Base-by-base conservation (phyloP, 495 filamentous ascomycete species). In the Penicillium diatomitis region DNA sequence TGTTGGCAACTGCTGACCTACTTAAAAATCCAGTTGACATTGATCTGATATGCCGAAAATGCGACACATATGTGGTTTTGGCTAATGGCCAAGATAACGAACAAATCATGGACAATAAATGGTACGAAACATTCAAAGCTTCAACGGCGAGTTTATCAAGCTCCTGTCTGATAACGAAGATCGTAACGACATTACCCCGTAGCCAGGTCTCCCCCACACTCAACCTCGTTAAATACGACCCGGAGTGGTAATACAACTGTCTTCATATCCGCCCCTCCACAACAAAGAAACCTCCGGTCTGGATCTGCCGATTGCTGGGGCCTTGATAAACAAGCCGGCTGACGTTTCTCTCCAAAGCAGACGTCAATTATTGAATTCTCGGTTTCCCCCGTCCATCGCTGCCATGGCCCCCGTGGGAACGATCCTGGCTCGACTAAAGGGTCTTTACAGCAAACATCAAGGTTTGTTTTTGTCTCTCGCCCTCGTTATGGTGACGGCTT, bases 341-440 rank as follows among this genome's bases (percentile, higher is more conserved):
- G 28, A 12, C 42, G 27, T 29, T 41, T 41, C 8, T 20, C 20
- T 20, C 8, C 3, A n/a, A 40, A 11, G 8, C 20, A 40, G 38
- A 4, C 12, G 38, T 8, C n/a, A 36, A 9, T 39, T 28, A 11
- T 34, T 27, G 27, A 41, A 31, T 12, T 39, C 46, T 11, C 12
- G 9, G 11, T 5, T 27, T 27, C 3, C 39, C 37, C 27, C n/a
- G 3, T 33, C 11, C 31, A 9, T 32, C 34, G 7, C 28, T 9
- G 6, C 39, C 34, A 72, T 73, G 68, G 68, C 70, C 20, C 70
- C 70, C 1, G 59, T 67, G 37, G 54, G 58, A 31, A 20, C 20
- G 20, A 42, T 73, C 38, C 30, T 72, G 52, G 57, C 59, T 49
- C 65, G 63, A 44, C 56, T 74, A 29, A 67, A 62, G 48, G 62